Evolutionary conservation across 176 grass and related monocot genomes (phyloP).

Genomic region (Thalia dealbata): DNA sequence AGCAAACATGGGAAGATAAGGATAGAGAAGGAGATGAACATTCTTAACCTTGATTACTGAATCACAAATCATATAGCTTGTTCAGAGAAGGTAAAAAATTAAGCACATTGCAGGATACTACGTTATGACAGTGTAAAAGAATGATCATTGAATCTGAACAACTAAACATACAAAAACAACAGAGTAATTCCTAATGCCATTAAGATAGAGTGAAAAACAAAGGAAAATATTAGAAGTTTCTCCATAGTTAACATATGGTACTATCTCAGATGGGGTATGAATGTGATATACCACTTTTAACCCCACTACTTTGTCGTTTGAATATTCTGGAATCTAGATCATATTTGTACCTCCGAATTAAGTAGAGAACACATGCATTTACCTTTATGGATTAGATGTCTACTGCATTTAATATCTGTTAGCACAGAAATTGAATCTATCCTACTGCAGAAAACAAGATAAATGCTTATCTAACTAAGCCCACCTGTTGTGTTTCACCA

Average conservation of each 20-base stretch:
- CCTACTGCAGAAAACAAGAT: too few species aligned
- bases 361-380: background rate
- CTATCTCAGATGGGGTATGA: background rate
- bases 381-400: background rate
- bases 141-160: too few species aligned
- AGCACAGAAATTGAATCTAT: too few species aligned
- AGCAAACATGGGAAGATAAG: too few species aligned
- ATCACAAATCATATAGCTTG: too few species aligned
- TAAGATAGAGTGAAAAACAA: background rate
- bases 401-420: background rate
- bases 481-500: slow-evolving; percentile 73
- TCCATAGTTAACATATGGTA: background rate
- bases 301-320: background rate
- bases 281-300: background rate
- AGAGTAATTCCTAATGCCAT: background rate
- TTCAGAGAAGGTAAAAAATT: too few species aligned
- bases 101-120: too few species aligned
- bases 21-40: background rate
- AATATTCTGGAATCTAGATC: background rate
- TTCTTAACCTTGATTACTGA: background rate
- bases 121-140: too few species aligned
- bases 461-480: background rate
- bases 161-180: too few species aligned
- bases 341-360: background rate
- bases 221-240: background rate